These are phyloP conservation scores for Amyloporia xantha DNA, from an alignment of 768 basidiomycete genomes.

Conservation along the genomic window DNA sequence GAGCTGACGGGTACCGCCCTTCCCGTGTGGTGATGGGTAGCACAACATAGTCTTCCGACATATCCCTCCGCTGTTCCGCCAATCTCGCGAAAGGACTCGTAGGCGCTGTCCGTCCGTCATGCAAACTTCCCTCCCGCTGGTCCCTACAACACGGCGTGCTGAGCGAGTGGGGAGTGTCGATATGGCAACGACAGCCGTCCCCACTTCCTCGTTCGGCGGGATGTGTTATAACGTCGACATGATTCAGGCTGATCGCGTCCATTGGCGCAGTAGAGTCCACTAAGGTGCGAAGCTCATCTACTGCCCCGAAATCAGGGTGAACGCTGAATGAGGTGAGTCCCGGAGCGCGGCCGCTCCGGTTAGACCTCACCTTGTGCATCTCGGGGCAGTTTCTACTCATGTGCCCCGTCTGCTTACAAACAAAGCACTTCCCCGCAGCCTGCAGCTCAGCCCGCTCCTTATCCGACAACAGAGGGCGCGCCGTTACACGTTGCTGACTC, in stretches of 20 bases:
- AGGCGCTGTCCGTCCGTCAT: no score
- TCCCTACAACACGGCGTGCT: no score
- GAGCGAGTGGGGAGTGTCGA: no score
- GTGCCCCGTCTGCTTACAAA: constrained; percentile 9
- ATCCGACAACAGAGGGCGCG: background rate
- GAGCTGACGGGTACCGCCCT: background rate
- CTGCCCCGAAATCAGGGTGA: background rate
- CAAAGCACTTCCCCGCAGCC: constrained; percentile 5
- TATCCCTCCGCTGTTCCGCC: background rate
- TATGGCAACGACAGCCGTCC: no score
- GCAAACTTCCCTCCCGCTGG: no score
- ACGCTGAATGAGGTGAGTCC: constrained; percentile 4
- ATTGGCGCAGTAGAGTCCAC: background rate
- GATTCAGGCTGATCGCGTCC: background rate
- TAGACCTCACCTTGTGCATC: background rate
- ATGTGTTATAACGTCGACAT: no score
- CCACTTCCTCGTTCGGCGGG: no score
- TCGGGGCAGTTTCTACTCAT: constrained; percentile 7
- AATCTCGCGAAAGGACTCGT: background rate
- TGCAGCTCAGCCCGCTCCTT: background rate
- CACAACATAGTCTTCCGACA: background rate
- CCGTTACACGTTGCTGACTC: no score
- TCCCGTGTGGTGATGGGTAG: background rate
- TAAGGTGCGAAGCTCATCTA: background rate
- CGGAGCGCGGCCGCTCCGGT: constrained; percentile 3